Evolutionary conservation across 306 rosid genomes (phyloP).

Genomic region (Cicer chorassanicum): DNA sequence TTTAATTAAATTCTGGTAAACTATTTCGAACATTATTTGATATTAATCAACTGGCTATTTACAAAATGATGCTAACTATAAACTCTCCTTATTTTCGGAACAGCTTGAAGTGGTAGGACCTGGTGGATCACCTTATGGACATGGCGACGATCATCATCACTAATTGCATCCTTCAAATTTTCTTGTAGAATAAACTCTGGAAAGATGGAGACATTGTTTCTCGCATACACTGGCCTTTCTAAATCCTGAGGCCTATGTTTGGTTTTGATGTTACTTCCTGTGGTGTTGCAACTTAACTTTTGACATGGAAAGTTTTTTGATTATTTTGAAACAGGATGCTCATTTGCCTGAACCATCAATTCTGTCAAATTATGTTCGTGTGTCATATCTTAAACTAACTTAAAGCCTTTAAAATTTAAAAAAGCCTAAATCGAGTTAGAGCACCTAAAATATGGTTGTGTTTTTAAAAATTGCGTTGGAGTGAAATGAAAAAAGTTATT

Average conservation of each 20-base stretch:
- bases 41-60: conserved; percentile 21
- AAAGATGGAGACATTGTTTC: conserved; percentile 57
- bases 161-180: conserved; percentile 52
- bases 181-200: conserved; percentile 61
- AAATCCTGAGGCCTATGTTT: conserved; percentile 61
- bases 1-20: not conserved
- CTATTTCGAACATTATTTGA: conserved; percentile 4
- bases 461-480: not conserved
- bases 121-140: conserved; percentile 87
- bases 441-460: not conserved
- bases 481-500: not conserved
- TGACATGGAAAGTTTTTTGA: conserved; percentile 50
- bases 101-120: conserved; percentile 99
- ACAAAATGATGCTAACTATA: conserved; percentile 29
- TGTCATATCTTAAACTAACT: conserved; percentile 14
- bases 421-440: not conserved
- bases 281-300: conserved; percentile 52
- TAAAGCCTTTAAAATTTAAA: conserved; percentile 21
- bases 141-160: conserved; percentile 64
- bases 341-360: conserved; percentile 51
- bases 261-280: conserved; percentile 48
- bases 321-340: conserved; percentile 53
- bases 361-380: conserved; percentile 44
- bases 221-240: conserved; percentile 55
- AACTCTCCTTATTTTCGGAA: not conserved